Percentiles rank a stretch among this genome's conserved stretches.
Conservation (phyloP, 2,329 filamentous ascomycete genomes). For the Achaetomium macrosporum region DNA sequence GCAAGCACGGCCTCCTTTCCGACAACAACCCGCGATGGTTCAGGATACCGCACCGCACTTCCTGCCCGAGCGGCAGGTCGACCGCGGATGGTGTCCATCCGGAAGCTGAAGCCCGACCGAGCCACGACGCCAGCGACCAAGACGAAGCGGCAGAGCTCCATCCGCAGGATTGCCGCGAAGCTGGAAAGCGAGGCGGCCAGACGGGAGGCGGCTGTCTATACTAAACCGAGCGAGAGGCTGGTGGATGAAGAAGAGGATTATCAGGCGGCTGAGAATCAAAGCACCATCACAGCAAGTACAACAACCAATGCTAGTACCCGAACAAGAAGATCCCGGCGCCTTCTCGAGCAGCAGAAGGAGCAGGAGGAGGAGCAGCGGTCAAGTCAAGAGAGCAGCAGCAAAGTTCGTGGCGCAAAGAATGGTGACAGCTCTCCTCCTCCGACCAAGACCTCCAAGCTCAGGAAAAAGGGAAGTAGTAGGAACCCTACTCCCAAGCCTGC, state of each 20-base stretch:
- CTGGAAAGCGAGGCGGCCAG: slow-evolving; percentile 4
- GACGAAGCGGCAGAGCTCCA: slow-evolving; percentile 5
- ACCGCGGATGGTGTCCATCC: slow-evolving; percentile 6
- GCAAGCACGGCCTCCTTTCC: not conserved
- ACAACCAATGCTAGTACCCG: not conserved
- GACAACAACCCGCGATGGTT: not conserved
- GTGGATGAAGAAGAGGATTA: not conserved
- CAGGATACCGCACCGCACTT: slow-evolving; percentile 2
- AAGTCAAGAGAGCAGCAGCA: not conserved
- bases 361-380: not conserved
- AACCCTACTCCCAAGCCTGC: not conserved
- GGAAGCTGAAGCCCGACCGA: not conserved
- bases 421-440: not conserved
- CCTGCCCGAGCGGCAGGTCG: not conserved
- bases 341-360: not conserved
- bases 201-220: slow-evolving; percentile 5
- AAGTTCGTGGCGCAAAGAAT: not conserved
- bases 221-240: not conserved
- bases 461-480: not conserved
- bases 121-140: not conserved
- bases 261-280: not conserved
- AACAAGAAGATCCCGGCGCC: slow-evolving; percentile 1
- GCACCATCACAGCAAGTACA: not conserved
- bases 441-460: not conserved
- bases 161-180: not conserved